Evolutionary conservation across 2,329 filamentous ascomycete species (phyloP).

Genomic region (Colletotrichum siamense): DNA sequence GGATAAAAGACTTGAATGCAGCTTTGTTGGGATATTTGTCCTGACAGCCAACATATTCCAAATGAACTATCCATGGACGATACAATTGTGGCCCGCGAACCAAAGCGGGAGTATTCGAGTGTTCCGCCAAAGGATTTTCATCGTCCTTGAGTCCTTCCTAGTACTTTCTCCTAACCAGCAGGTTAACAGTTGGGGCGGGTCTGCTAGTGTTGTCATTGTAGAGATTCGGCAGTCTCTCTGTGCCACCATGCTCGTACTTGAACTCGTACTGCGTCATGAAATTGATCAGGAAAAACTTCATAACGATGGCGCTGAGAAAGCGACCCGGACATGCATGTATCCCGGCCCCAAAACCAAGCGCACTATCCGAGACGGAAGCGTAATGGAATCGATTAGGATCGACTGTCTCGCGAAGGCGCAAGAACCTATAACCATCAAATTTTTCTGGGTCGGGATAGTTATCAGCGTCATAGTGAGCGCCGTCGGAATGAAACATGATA

Average conservation of each 20-base stretch:
- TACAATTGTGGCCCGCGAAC: not conserved
- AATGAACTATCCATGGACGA: too few relatives aligned
- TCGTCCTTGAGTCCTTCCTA: not conserved
- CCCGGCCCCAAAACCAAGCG: not conserved
- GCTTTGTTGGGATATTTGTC: not conserved
- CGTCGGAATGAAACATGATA: not conserved
- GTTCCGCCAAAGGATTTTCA: not conserved
- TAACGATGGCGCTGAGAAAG: not conserved
- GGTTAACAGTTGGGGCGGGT: not conserved
- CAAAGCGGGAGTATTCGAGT: rapidly evolving
- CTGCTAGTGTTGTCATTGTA: not conserved
- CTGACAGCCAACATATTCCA: rapidly evolving
- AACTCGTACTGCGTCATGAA: not conserved
- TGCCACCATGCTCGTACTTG: not conserved
- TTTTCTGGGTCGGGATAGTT: not conserved
- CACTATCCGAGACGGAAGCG: not conserved
- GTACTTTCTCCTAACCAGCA: not conserved
- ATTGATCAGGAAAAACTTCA: not conserved
- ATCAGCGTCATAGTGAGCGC: not conserved
- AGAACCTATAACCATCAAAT: not conserved
- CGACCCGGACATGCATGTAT: not conserved
- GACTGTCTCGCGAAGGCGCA: not conserved
- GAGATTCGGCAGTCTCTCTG: not conserved
- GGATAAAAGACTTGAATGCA: not conserved
- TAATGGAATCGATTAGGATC: not conserved